A percentile compares a stretch with the other conserved stretches of the same genome.
Conservation (phyloP, 2,329 filamentous ascomycete species). For the Fusarium dimerum region DNA sequence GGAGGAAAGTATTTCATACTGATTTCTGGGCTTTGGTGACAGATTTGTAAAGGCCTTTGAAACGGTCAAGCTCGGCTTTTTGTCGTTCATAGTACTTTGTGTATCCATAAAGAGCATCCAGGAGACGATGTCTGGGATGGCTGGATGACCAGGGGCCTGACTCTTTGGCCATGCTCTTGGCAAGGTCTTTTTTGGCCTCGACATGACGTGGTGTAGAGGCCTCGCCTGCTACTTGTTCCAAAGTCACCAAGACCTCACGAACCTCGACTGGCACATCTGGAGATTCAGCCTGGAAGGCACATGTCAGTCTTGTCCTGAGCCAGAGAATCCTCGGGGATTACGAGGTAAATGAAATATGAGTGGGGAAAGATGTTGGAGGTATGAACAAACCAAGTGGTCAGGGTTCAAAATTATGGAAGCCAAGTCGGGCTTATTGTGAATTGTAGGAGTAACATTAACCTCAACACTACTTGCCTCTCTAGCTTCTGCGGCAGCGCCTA, state of each 20-base stretch:
- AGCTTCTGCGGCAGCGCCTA: slow-evolving; percentile 9
- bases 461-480: slow-evolving; percentile 6
- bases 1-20: neutral
- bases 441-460: slow-evolving; percentile 4
- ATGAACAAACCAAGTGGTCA: slow-evolving; percentile 18
- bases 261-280: slow-evolving; percentile 21
- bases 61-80: slow-evolving; percentile 37
- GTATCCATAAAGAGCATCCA: slow-evolving; percentile 43
- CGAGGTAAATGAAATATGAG: neutral
- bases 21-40: slow-evolving; percentile 36
- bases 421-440: slow-evolving; percentile 7
- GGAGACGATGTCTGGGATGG: slow-evolving; percentile 41
- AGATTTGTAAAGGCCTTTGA: slow-evolving; percentile 39
- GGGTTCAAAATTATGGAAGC: slow-evolving; percentile 7
- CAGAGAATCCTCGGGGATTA: neutral
- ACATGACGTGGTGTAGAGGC: slow-evolving; percentile 28
- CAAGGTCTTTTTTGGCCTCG: slow-evolving; percentile 33
- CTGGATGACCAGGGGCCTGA: slow-evolving; percentile 36
- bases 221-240: slow-evolving; percentile 25
- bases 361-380: neutral
- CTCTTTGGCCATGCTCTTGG: slow-evolving; percentile 30
- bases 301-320: slow-evolving; percentile 5
- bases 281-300: neutral
- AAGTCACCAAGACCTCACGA: slow-evolving; percentile 28
- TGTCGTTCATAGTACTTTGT: slow-evolving; percentile 36